phyloP scores from a whole-genome alignment of 225 moss, liverwort and hornwort species.

The Anthoceros angustus region DNA sequence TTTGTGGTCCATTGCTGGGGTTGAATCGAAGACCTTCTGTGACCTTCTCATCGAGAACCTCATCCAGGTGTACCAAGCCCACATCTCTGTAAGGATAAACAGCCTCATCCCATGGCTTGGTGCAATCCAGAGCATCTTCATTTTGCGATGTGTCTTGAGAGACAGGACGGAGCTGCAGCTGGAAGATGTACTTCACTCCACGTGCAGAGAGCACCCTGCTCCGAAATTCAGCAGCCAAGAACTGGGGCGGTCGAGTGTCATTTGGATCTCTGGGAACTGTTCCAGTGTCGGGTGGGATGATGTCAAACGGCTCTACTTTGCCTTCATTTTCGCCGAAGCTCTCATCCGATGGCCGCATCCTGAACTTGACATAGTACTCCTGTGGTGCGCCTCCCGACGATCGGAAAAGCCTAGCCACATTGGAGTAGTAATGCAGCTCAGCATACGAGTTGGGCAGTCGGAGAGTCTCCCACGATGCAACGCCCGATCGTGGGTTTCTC shows the following conservation, averaged over 20 bases:
- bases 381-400: background rate
- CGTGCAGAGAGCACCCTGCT: background rate
- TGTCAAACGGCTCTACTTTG: background rate
- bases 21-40: conserved; percentile 9
- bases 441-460: conserved; percentile 8
- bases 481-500: conserved; percentile 1
- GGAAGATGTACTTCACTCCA: conserved; percentile 9
- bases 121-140: conserved; percentile 11
- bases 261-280: background rate
- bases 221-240: conserved; percentile 6
- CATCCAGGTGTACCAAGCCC: conserved; percentile 7
- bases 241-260: conserved; percentile 7
- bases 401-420: conserved; percentile 7
- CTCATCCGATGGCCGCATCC: conserved; percentile 1
- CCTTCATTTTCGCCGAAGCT: conserved; percentile 8
- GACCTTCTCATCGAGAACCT: conserved; percentile 6
- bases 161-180: conserved; percentile 6
- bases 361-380: conserved; percentile 12
- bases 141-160: background rate
- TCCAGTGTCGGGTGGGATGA: conserved; percentile 13
- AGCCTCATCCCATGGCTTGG: conserved; percentile 9
- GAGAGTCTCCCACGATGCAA: conserved; percentile 10
- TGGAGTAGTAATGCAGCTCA: conserved; percentile 11
- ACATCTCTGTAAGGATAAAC: conserved; percentile 7
- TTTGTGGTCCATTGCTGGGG: conserved; percentile 8